A percentile compares a stretch with the other conserved stretches of the same genome.
Evolutionary conservation across 2,329 filamentous ascomycete species (phyloP).

Genomic region (Botryotinia narcissicola): DNA sequence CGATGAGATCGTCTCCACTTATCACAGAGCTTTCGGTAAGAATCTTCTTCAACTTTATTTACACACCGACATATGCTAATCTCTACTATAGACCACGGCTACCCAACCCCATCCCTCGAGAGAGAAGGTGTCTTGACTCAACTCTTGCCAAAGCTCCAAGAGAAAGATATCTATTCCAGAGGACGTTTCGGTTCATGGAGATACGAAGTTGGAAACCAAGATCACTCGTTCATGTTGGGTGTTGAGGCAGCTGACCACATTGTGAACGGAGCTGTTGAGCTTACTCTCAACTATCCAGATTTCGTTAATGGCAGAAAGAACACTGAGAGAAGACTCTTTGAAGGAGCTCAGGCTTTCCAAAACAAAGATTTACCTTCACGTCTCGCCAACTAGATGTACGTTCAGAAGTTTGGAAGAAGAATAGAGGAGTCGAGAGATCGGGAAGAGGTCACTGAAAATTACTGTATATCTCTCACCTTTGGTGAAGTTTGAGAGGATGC

Average conservation of each 20-base stretch:
- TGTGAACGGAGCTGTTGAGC: constrained; percentile 68
- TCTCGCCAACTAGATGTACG: constrained; percentile 6
- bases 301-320: constrained; percentile 61
- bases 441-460: background rate
- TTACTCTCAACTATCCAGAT: constrained; percentile 77
- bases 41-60: background rate
- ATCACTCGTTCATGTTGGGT: constrained; percentile 75
- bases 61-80: background rate
- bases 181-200: constrained; percentile 97
- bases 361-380: constrained; percentile 32
- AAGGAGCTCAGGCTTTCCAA: constrained; percentile 38
- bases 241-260: constrained; percentile 73
- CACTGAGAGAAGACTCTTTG: constrained; percentile 40
- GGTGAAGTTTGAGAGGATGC: background rate
- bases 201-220: constrained; percentile 79
- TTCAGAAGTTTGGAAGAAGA: background rate
- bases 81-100: constrained; percentile 70
- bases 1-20: constrained; percentile 96
- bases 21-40: constrained; percentile 79
- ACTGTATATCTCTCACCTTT: background rate
- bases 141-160: constrained; percentile 88
- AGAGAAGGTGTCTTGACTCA: constrained; percentile 91
- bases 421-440: background rate
- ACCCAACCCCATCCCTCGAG: constrained; percentile 92
- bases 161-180: constrained; percentile 88